Conservation (phyloP, 768 basidiomycete genomes). For the Psilocybe cyanescens region DNA sequence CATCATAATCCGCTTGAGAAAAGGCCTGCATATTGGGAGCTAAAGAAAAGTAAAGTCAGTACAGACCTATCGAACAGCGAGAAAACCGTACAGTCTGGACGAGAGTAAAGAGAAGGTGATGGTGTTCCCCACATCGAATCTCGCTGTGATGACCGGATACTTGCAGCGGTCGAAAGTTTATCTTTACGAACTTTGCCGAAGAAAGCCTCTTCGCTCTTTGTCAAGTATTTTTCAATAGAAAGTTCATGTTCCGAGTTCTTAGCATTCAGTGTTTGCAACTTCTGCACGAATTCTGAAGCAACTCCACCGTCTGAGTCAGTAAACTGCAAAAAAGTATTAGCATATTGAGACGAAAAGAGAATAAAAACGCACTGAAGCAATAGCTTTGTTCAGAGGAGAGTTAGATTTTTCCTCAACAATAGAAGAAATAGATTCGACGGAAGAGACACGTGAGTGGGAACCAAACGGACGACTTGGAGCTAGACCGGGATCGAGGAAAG, state of each 20-base stretch:
- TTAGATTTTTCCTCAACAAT: slow-evolving; percentile 91
- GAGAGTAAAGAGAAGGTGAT: slow-evolving; percentile 65
- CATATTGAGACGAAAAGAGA: not conserved
- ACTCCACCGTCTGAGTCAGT: slow-evolving; percentile 94
- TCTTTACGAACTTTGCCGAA: slow-evolving; percentile 90
- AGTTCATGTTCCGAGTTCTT: slow-evolving; percentile 91
- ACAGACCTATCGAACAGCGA: slow-evolving; percentile 3
- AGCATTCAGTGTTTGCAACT: slow-evolving; percentile 73
- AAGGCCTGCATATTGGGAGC: slow-evolving; percentile 60
- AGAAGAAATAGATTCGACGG: slow-evolving; percentile 90
- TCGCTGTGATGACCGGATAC: slow-evolving; percentile 75
- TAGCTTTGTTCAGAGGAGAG: slow-evolving; percentile 93
- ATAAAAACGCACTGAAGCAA: slow-evolving; percentile 67
- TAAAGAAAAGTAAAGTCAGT: slow-evolving; percentile 17
- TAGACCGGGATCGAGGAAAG: slow-evolving; percentile 70
- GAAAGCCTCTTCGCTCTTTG: slow-evolving; percentile 93
- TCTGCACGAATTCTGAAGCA: slow-evolving; percentile 86
- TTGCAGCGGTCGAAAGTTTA: slow-evolving; percentile 82
- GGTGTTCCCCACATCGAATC: slow-evolving; percentile 85
- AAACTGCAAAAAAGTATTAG: slow-evolving; percentile 54
- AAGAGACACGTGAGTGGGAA: slow-evolving; percentile 75
- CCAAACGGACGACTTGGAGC: slow-evolving; percentile 80
- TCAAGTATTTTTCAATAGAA: slow-evolving; percentile 89
- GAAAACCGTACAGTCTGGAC: slow-evolving; percentile 67
- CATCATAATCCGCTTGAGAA: slow-evolving; percentile 45